Conservation (phyloP, 805 yeast species). For the Wickerhamomyces mucosus region DNA sequence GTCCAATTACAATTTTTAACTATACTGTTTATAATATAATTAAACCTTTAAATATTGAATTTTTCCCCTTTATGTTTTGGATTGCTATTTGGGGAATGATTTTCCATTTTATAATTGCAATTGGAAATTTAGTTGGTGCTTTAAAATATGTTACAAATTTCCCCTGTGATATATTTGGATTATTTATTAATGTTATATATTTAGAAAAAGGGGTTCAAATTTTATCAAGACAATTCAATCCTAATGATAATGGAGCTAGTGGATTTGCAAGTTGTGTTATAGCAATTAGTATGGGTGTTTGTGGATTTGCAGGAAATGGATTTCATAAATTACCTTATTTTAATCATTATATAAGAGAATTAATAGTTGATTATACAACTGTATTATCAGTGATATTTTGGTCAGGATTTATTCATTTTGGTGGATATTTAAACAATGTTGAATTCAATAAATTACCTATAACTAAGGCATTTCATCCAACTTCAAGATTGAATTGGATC, state of each 20-base stretch:
- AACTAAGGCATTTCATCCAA: conserved; percentile 67
- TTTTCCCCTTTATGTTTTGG: conserved; percentile 93
- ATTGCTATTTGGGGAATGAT: conserved; percentile 84
- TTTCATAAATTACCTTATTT: conserved; percentile 48
- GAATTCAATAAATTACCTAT: conserved; percentile 57
- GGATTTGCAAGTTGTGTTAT: conserved; percentile 73
- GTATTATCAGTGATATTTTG: conserved; percentile 81
- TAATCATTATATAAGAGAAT: conserved; percentile 48
- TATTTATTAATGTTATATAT: conserved; percentile 81
- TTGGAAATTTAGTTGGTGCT: conserved; percentile 56
- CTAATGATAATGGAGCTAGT: conserved; percentile 25
- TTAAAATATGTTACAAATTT: conserved; percentile 67
- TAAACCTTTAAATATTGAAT: conserved; percentile 34
- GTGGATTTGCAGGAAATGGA: conserved; percentile 61
- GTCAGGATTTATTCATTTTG: conserved; percentile 89
- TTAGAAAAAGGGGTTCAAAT: conserved; percentile 88
- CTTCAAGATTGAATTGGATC: conserved; percentile 34
- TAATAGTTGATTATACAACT: conserved; percentile 79
- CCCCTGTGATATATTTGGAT: conserved; percentile 90
- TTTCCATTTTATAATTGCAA: conserved; percentile 65
- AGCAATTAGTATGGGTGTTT: conserved; percentile 64
- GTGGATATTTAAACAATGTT: conserved; percentile 57
- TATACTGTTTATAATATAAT: conserved; percentile 78
- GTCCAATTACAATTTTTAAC: conserved; percentile 87
- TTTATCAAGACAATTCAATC: conserved; percentile 55